Evolutionary conservation across 2,329 filamentous ascomycete species (phyloP).

Genomic region (Hypoxylon sp.): DNA sequence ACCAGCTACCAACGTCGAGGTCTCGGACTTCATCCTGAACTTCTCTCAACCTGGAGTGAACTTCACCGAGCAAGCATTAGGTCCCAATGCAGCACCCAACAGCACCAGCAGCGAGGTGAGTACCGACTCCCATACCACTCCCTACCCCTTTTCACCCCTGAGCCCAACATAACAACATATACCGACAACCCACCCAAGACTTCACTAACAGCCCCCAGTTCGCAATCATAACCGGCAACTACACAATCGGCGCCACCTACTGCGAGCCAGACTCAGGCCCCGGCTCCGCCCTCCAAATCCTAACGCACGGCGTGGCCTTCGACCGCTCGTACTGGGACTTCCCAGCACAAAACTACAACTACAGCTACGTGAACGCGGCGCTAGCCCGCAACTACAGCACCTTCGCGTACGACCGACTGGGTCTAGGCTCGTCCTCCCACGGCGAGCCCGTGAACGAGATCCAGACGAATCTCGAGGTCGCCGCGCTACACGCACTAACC

Average conservation of each 20-base stretch:
- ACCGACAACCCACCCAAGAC: neutral
- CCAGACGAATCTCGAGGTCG: slow-evolving; percentile 71
- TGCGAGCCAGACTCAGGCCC: slow-evolving; percentile 68
- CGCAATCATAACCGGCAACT: slow-evolving; percentile 58
- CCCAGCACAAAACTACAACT: slow-evolving; percentile 70
- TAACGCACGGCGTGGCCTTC: slow-evolving; percentile 70
- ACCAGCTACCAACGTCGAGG: slow-evolving; percentile 68
- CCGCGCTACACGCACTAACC: slow-evolving; percentile 69
- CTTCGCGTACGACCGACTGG: slow-evolving; percentile 73
- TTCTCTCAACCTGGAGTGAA: slow-evolving; percentile 66
- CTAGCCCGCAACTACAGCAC: slow-evolving; percentile 71
- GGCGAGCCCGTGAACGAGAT: slow-evolving; percentile 73
- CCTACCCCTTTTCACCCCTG: neutral
- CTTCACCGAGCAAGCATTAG: slow-evolving; percentile 60
- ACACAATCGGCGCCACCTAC: slow-evolving; percentile 72
- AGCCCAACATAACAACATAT: neutral
- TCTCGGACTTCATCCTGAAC: slow-evolving; percentile 68
- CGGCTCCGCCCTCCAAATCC: slow-evolving; percentile 60
- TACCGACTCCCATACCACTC: neutral
- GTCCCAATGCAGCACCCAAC: slow-evolving; percentile 28
- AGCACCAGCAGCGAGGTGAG: slow-evolving; percentile 54
- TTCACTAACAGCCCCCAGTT: slow-evolving; percentile 22
- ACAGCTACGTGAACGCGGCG: slow-evolving; percentile 72
- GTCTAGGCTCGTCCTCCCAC: slow-evolving; percentile 70
- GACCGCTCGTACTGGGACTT: slow-evolving; percentile 75